Base-by-base conservation (phyloP, 352 stramenopile species). In the Detonula confervacea region DNA sequence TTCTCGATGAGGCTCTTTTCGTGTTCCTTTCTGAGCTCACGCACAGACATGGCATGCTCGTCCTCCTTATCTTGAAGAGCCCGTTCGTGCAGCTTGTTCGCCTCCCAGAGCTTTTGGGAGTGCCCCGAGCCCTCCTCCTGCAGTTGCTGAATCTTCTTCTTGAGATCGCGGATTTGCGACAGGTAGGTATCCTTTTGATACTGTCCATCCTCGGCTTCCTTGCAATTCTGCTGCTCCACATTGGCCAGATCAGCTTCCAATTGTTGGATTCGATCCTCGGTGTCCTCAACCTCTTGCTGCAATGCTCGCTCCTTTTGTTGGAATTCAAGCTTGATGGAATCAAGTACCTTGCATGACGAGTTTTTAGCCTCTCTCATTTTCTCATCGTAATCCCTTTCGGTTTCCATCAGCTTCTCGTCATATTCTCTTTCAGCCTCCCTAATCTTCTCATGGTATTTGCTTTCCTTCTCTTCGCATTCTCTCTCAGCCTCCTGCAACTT, bases 1-100 rank as follows among this genome's bases (percentile, higher is more conserved):
- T 61, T 70, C 18, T 79, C 61, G 20, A 66, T 33, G 24, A 84
- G 55, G 1, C 18, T 62, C 27, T 65, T 55, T 27, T 84, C 68
- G 29, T 76, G 66, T 7, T 77, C 37, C 39, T 76, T 84, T 55
- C 62, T 84, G 22, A 84, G 29, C 1, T 66, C 51, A 20, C 68
- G 55, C 18, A 84, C 33, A 29, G 65, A 68, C 24, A 14, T n/a
- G 22, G 25, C 37, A 42, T 22, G 69, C 20, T 80, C 62, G 64
- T 84, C 76, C 29, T 80, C 76, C 44, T 77, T 80, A 8, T 75
- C 73, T 65, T 76, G 63, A 7, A 81, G 16, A 12, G 55, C 64
- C 49, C 56, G 51, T 14, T 72, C 24, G 11, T 67, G 65, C 5
- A 51, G 16, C 44, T 73, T 75, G n/a, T 81, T 67, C 22, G 73